phyloP scores from a whole-genome alignment of 2,329 filamentous ascomycete species.

The Sporothrix pseudoabietina region DNA sequence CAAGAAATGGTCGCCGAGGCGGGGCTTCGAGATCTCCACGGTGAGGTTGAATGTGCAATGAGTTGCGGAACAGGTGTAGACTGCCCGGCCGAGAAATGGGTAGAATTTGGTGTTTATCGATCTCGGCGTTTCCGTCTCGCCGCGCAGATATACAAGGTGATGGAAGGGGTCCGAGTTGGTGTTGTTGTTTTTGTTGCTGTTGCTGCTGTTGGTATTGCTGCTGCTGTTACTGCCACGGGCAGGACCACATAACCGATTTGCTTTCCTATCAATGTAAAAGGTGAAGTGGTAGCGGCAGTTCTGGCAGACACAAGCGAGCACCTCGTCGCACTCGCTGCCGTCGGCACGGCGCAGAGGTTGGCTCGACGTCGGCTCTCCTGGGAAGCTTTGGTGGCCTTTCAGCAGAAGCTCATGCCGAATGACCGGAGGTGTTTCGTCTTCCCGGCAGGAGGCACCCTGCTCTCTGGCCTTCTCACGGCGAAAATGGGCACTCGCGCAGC shows the following conservation, averaged over 20 bases:
- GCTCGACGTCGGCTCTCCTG: not conserved
- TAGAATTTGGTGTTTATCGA: slow-evolving; percentile 43
- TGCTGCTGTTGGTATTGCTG: not conserved
- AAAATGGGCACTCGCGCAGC: slow-evolving; percentile 29
- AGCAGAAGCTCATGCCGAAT: slow-evolving; percentile 33
- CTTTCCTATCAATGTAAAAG: slow-evolving; percentile 37
- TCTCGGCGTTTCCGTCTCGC: slow-evolving; percentile 6
- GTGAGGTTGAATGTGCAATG: slow-evolving; percentile 48
- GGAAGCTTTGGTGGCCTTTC: slow-evolving; percentile 36
- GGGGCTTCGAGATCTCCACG: slow-evolving; percentile 54
- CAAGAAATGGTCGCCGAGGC: slow-evolving; percentile 49
- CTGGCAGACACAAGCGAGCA: slow-evolving; percentile 40
- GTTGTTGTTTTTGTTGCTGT: not conserved
- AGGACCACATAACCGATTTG: slow-evolving; percentile 30
- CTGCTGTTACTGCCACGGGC: slow-evolving; percentile 30
- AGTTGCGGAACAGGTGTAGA: slow-evolving; percentile 48
- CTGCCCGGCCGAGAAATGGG: slow-evolving; percentile 44
- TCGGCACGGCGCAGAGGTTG: slow-evolving; percentile 28
- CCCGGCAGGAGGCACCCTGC: not conserved
- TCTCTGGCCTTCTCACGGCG: slow-evolving; percentile 27
- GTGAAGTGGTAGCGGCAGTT: slow-evolving; percentile 43
- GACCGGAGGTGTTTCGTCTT: not conserved
- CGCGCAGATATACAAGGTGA: slow-evolving; percentile 35
- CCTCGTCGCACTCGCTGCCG: slow-evolving; percentile 29
- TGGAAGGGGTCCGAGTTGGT: slow-evolving; percentile 35